These are phyloP conservation scores for Entophlyctis luteolus DNA, from an alignment of 192 early-diverging fungal species.

Conservation along the genomic window DNA sequence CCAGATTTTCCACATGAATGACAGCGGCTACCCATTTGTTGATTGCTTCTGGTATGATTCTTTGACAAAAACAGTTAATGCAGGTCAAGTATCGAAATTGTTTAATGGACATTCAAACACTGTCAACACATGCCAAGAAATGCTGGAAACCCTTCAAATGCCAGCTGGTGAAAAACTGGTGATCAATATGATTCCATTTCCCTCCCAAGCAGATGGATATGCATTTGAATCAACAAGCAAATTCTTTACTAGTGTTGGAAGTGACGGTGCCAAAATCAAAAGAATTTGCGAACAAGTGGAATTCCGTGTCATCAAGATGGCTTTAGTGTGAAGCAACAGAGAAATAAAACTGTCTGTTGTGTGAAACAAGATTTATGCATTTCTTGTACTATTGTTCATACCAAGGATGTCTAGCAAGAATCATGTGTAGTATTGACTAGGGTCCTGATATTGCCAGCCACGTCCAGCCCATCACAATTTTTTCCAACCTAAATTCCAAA, in stretches of 20 bases:
- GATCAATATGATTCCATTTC: not conserved
- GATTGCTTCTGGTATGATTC: constrained; percentile 1
- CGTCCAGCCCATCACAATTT: too few species aligned
- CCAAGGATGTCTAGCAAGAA: too few species aligned
- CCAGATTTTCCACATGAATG: not conserved
- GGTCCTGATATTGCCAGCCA: too few species aligned
- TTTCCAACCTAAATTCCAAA: too few species aligned
- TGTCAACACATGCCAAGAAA: not conserved
- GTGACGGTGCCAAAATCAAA: not conserved
- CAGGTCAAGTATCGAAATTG: not conserved
- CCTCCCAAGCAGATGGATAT: not conserved
- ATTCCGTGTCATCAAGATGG: constrained; percentile 3
- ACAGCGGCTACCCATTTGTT: not conserved
- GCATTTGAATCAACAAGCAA: not conserved
- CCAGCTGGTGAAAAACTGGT: constrained; percentile 1
- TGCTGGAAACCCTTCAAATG: not conserved
- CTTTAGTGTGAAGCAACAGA: not conserved
- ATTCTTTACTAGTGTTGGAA: not conserved
- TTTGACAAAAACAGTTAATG: not conserved
- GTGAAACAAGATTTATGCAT: too few species aligned
- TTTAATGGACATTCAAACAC: not conserved
- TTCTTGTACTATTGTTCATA: too few species aligned
- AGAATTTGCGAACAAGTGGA: not conserved
- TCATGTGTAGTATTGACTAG: too few species aligned
- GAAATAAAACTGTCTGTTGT: too few species aligned